Percentiles rank a stretch among this genome's conserved stretches.
Conservation (phyloP, 1,139 yeast species). For the Entelexis sorbosivorans region DNA sequence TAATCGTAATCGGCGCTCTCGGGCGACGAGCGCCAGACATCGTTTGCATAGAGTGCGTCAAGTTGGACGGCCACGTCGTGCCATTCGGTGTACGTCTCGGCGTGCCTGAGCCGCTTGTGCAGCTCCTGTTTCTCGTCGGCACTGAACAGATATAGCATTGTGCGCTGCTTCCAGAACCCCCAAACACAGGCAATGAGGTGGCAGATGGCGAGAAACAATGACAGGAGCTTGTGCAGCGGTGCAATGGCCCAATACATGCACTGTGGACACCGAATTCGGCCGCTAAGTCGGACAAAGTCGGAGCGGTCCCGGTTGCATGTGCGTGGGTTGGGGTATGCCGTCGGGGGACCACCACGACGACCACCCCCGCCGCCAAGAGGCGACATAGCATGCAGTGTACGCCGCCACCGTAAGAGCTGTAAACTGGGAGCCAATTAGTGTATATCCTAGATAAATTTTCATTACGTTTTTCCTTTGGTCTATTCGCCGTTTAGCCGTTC, state of each 20-base stretch:
- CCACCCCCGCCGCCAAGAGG: too few relatives aligned
- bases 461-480: neutral
- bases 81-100: constrained; percentile 29
- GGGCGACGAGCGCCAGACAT: constrained; percentile 64
- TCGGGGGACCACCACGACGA: neutral
- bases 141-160: constrained; percentile 13
- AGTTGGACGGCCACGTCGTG: constrained; percentile 29
- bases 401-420: too few relatives aligned
- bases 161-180: constrained; percentile 18
- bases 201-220: neutral
- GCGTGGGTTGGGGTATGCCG: neutral
- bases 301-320: neutral
- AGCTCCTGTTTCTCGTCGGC: constrained; percentile 16
- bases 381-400: too few relatives aligned
- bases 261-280: neutral
- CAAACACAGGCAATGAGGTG: constrained; percentile 15
- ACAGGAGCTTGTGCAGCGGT: neutral
- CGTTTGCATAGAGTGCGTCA: constrained; percentile 31
- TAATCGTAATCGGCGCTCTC: constrained; percentile 77
- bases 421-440: too few relatives aligned
- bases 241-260: neutral
- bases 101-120: constrained; percentile 23
- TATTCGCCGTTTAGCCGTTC: neutral
- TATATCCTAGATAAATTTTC: too few relatives aligned
- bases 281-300: neutral